Conservation (phyloP, 2,329 filamentous ascomycete species). For the Fusarium proliferatum region DNA sequence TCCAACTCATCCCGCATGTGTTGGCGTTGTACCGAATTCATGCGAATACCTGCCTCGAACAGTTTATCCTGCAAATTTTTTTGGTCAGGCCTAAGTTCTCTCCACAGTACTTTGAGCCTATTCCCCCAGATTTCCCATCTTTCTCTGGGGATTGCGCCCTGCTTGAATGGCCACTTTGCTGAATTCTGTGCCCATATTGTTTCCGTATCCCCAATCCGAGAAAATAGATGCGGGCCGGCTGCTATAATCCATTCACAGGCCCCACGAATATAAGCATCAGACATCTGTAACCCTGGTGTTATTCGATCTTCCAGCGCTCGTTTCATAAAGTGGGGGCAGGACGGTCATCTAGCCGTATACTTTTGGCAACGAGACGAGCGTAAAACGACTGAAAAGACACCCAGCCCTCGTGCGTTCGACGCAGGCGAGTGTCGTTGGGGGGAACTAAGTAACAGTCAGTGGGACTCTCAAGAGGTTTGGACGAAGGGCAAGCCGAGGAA, state of each 20-base stretch:
- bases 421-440: slow-evolving; percentile 1
- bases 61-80: slow-evolving; percentile 13
- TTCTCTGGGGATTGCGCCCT: slow-evolving; percentile 38
- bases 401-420: slow-evolving; percentile 36
- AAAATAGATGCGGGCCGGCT: slow-evolving; percentile 45
- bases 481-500: neutral
- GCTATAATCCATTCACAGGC: slow-evolving; percentile 46
- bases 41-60: neutral
- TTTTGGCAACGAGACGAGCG: slow-evolving; percentile 45
- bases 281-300: slow-evolving; percentile 14
- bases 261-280: slow-evolving; percentile 37
- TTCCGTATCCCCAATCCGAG: slow-evolving; percentile 1
- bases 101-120: slow-evolving; percentile 35
- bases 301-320: slow-evolving; percentile 45
- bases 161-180: slow-evolving; percentile 9
- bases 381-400: slow-evolving; percentile 50
- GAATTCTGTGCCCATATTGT: slow-evolving; percentile 33
- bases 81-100: slow-evolving; percentile 28
- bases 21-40: neutral
- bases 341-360: slow-evolving; percentile 40
- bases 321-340: slow-evolving; percentile 49
- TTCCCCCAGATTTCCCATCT: slow-evolving; percentile 48
- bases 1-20: neutral
- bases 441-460: neutral
- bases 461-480: neutral